Evolutionary conservation across 495 filamentous ascomycete species (phyloP).

Genomic region (Penicillium maclennaniae): DNA sequence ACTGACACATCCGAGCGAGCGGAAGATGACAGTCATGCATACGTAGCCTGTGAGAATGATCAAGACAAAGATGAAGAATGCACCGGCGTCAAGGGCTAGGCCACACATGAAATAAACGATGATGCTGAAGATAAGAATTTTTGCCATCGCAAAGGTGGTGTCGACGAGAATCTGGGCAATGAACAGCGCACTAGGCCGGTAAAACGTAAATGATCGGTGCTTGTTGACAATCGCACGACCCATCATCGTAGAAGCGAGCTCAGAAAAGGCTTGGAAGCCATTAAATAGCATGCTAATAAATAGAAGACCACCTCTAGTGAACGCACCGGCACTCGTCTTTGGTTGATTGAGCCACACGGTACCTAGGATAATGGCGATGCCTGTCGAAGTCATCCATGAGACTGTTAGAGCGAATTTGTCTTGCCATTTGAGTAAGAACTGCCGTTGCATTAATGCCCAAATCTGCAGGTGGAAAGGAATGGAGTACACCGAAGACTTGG

Average conservation of each 20-base stretch:
- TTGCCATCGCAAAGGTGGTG: constrained; percentile 60
- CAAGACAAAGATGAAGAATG: constrained; percentile 77
- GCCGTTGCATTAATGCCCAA: constrained; percentile 77
- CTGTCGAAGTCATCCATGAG: constrained; percentile 70
- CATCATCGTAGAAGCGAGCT: constrained; percentile 67
- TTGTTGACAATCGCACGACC: constrained; percentile 74
- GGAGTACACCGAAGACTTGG: constrained; percentile 69
- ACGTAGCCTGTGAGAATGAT: constrained; percentile 67
- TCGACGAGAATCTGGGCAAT: constrained; percentile 79
- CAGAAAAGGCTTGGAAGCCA: constrained; percentile 73
- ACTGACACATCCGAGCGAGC: constrained; percentile 71
- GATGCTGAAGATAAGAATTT: constrained; percentile 67
- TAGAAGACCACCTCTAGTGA: constrained; percentile 71
- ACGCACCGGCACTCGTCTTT: constrained; percentile 64
- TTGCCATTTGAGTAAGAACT: constrained; percentile 81
- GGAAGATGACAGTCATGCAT: constrained; percentile 76
- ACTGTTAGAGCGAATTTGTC: constrained; percentile 73
- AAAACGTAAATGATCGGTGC: constrained; percentile 74
- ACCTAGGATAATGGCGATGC: constrained; percentile 73
- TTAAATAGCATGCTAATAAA: constrained; percentile 77
- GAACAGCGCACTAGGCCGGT: constrained; percentile 74
- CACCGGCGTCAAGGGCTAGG: constrained; percentile 60
- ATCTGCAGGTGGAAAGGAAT: constrained; percentile 76
- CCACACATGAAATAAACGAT: constrained; percentile 81
- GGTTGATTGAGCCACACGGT: constrained; percentile 72